These are phyloP conservation scores for Fusarium lyarnte DNA, from an alignment of 2,329 filamentous ascomycete genomes.

Conservation along the genomic window DNA sequence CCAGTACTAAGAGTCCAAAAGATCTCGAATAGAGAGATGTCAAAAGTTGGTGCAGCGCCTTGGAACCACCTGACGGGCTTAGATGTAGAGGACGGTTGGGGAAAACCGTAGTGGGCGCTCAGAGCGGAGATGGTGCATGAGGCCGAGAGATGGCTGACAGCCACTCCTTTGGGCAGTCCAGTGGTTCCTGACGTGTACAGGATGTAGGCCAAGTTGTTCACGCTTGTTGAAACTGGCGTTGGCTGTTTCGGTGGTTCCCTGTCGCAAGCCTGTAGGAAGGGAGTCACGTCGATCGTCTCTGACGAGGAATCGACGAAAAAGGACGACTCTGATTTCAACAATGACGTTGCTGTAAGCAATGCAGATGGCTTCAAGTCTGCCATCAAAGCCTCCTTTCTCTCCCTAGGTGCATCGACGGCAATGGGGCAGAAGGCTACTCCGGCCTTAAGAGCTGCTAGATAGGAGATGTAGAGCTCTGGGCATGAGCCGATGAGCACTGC, in stretches of 20 bases:
- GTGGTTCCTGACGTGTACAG: conserved; percentile 23
- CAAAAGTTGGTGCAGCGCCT: conserved; percentile 16
- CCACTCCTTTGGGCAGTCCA: conserved; percentile 12
- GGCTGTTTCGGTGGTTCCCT: not conserved
- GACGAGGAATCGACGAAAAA: rapidly evolving
- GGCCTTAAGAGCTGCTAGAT: conserved; percentile 6
- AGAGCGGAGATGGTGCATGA: conserved; percentile 8
- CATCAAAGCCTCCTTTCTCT: conserved; percentile 2
- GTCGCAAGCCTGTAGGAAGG: not conserved
- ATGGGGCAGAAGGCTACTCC: conserved; percentile 19
- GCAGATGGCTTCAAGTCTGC: conserved; percentile 2
- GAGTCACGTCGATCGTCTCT: not conserved
- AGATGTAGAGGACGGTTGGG: not conserved
- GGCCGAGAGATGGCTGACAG: conserved; percentile 13
- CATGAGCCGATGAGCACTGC: conserved; percentile 9
- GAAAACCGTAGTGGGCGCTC: conserved; percentile 3
- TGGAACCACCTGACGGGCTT: conserved; percentile 19
- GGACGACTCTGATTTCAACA: rapidly evolving
- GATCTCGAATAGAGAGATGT: conserved; percentile 21
- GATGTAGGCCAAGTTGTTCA: not conserved
- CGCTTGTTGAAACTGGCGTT: rapidly evolving
- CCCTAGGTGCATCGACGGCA: not conserved
- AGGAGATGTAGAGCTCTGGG: conserved; percentile 17
- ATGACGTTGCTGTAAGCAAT: not conserved
- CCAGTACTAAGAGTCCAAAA: conserved; percentile 18